Percentiles rank a stretch among this genome's conserved stretches.
These are phyloP conservation scores for Crithidia thermophila DNA, from an alignment of 208 protist genomes.

Conservation along the genomic window DNA sequence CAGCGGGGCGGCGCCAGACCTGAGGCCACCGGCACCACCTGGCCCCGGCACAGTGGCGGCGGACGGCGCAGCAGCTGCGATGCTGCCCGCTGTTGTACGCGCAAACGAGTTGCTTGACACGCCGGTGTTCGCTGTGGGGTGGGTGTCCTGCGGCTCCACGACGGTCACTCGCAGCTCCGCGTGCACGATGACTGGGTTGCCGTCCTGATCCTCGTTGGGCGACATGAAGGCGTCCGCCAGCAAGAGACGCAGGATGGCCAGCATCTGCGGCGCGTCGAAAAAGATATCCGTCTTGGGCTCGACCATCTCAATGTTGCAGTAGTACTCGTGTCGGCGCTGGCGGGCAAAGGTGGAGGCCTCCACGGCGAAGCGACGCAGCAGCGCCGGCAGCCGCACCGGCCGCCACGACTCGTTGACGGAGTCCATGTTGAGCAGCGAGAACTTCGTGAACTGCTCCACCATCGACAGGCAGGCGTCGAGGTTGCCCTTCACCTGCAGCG, in stretches of 20 bases:
- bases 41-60: background rate
- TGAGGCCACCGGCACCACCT: background rate
- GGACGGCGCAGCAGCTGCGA: background rate
- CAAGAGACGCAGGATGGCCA: conserved; percentile 51
- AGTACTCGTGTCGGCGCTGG: conserved; percentile 37
- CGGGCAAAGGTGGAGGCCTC: conserved; percentile 43
- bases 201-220: conserved; percentile 11
- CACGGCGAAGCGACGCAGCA: conserved; percentile 59
- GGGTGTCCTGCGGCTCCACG: conserved; percentile 40
- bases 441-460: conserved; percentile 72
- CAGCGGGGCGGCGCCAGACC: background rate
- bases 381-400: conserved; percentile 54
- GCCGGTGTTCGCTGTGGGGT: background rate
- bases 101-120: background rate
- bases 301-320: conserved; percentile 58
- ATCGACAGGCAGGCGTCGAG: conserved; percentile 68
- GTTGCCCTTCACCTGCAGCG: conserved; percentile 59
- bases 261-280: conserved; percentile 66
- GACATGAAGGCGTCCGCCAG: conserved; percentile 39
- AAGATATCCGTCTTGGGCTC: conserved; percentile 71
- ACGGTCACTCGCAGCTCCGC: conserved; percentile 52
- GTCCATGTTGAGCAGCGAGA: conserved; percentile 82
- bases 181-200: conserved; percentile 26
- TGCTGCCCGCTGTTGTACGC: conserved; percentile 2
- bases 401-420: conserved; percentile 73